Percentiles rank a stretch among this genome's conserved stretches.
Conservation (phyloP, 305 asterid genomes). For the Fraxinus platypoda region DNA sequence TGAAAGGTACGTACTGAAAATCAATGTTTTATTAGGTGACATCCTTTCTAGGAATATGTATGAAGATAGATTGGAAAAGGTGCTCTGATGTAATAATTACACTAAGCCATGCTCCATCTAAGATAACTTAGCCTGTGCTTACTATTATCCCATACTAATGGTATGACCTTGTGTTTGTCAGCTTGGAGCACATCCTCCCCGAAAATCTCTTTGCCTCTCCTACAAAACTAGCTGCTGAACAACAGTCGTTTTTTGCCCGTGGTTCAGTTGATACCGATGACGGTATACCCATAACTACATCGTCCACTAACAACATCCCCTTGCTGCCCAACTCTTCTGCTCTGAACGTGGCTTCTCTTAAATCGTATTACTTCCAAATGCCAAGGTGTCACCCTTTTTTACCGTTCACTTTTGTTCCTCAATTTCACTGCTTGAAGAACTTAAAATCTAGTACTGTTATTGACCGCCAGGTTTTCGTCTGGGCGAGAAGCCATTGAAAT, state of each 20-base stretch:
- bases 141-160: slow-evolving; percentile 2
- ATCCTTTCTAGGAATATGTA: neutral
- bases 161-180: slow-evolving; percentile 25
- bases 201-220: slow-evolving; percentile 90
- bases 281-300: slow-evolving; percentile 30
- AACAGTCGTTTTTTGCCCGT: slow-evolving; percentile 37
- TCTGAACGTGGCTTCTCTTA: slow-evolving; percentile 59
- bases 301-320: slow-evolving; percentile 47
- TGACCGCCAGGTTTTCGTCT: slow-evolving; percentile 49
- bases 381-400: slow-evolving; percentile 48
- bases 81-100: neutral
- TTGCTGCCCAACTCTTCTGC: slow-evolving; percentile 49
- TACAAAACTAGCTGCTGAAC: slow-evolving; percentile 60
- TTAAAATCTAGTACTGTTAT: neutral
- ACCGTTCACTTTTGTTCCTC: neutral
- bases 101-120: neutral
- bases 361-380: slow-evolving; percentile 68
- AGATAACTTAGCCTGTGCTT: neutral
- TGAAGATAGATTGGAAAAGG: neutral
- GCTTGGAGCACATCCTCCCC: slow-evolving; percentile 80
- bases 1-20: slow-evolving; percentile 46
- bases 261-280: slow-evolving; percentile 40
- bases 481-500: slow-evolving; percentile 77
- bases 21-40: neutral
- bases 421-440: neutral